Base-by-base conservation (phyloP, 805 yeast species). In the Candida morakotiae region DNA sequence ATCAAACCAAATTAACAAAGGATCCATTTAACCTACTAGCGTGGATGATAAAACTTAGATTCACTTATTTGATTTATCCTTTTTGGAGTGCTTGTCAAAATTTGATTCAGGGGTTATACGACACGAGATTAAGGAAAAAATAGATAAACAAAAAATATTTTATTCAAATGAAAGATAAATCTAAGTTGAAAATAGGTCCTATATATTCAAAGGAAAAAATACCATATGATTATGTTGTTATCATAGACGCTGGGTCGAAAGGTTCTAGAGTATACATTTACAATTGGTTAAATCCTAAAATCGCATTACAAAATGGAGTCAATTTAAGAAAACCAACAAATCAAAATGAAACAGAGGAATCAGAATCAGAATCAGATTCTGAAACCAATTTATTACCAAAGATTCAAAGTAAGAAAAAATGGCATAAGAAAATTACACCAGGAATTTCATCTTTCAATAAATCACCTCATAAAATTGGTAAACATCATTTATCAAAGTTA, bases 161-260 rank as follows among this genome's bases (percentile, higher is more conserved):
- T n/a, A n/a, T n/a, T 17, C n/a, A 11, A 19, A 28, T 28, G 26
- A 28, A 28, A 18, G 31, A 21, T 19, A 15, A 23, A n/a, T n/a
- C n/a, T n/a, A 32, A 32, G 17, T 3, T 22, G 4, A 37, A 45
- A 25, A 39, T 50, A 7, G 72, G 71, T 2, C 67, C 70, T 0
- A 44, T 71, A 2, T 51, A 52, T 20, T 67, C 71, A 36, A 47
- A 53, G 2, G 52, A 66, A 2, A 73, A 73, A 2, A 55, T 71
- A 1, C 82, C 83, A 1, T 75, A 73, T 41, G 79, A 80, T 51
- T 80, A 79, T 50, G 71, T 79, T 2, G 68, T 80, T 2, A 65
- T 80, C 4, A 71, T 80, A 2, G 87, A 80, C 53, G 75, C 84
- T 1, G 86, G 87, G 0, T 77, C 84, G 2, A 77, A 70, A 40